Base-by-base conservation (phyloP, 2,329 filamentous ascomycete genomes). In the Ophiocordyceps robertsii region DNA sequence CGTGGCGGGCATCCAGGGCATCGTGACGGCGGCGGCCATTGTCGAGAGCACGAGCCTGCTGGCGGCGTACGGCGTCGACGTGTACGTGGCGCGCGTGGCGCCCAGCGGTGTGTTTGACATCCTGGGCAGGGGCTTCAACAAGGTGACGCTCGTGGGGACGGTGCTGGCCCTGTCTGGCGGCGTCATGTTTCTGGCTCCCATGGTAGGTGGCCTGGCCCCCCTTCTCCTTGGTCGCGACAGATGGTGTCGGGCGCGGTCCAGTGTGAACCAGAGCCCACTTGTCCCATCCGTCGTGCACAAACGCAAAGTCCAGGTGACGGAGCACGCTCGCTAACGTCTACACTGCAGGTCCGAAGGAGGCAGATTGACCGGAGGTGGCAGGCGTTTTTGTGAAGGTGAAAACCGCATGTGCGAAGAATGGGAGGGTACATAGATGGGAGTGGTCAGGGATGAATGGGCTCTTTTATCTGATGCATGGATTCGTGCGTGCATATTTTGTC, bases 41-140 rank as follows among this genome's bases (percentile, higher is more conserved):
- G 73, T 98, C 29, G 92, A 98, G 67, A 95, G 89, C 63, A 96
- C 92, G 1, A 90, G 84, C 53, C 61, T 96, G 43, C 74, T 98
- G 12, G 82, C 95, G 54, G 88, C 87, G 0, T 95, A 84, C 55
- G 92, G 92, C 4, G 60, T 87, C 13, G 92, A 98, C 59, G 67
- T 96, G 2, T 98, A 93, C 51, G 88, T 84, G 13, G 90, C 88
- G 1, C 72, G 88, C 41, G 76, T 93, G 11, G 77, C 82, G n/a
- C 92, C 92, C 1, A 95, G 87, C 61, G 79, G 84, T 52, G 75
- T 84, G 14, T 98, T 98, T 61, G 92, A 98, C 64, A 78, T 96
- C 36, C 67, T 98, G 14, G 92, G 88, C 47, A 92, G 88, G 63
- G 85, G 86, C 3, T 98, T 98, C 62, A 92, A 90, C 59, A 95